These are phyloP conservation scores for Penstemon eatonii DNA, from an alignment of 257 asterid species.

Conservation along the genomic window DNA sequence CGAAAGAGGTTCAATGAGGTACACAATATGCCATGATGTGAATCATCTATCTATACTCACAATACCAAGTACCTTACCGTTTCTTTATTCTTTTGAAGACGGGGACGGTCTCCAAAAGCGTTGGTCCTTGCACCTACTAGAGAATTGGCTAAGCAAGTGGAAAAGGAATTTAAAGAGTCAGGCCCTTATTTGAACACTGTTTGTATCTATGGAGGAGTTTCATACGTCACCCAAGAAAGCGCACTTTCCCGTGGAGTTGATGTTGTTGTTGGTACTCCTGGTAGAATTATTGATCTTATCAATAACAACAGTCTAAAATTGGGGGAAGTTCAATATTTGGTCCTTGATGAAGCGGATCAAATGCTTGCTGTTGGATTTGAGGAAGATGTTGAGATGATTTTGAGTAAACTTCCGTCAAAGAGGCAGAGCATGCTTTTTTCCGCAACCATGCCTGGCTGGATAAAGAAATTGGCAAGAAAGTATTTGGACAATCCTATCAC, in stretches of 20 bases:
- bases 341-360: slow-evolving; percentile 97
- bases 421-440: slow-evolving; percentile 99
- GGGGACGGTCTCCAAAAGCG: slow-evolving; percentile 75
- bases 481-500: slow-evolving; percentile 77
- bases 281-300: slow-evolving; percentile 89
- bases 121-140: slow-evolving; percentile 98
- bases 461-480: slow-evolving; percentile 80
- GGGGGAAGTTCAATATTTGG: slow-evolving; percentile 86
- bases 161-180: slow-evolving; percentile 61
- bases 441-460: slow-evolving; percentile 99
- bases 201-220: slow-evolving; percentile 88
- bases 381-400: slow-evolving; percentile 83
- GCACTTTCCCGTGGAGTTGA: slow-evolving; percentile 93
- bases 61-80: slow-evolving; percentile 21
- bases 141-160: slow-evolving; percentile 90
- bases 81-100: slow-evolving; percentile 42
- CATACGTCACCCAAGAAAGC: slow-evolving; percentile 65
- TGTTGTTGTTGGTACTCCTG: slow-evolving; percentile 97
- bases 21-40: slow-evolving; percentile 8
- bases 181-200: slow-evolving; percentile 57
- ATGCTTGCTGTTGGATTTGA: slow-evolving; percentile 99
- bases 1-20: slow-evolving; percentile 65
- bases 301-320: slow-evolving; percentile 62
- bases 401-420: slow-evolving; percentile 67
- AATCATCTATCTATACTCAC: background rate